A percentile compares a stretch with the other conserved stretches of the same genome.
Conservation (phyloP, 1,139 yeast genomes). For the Lodderomyces jiufengensis region DNA sequence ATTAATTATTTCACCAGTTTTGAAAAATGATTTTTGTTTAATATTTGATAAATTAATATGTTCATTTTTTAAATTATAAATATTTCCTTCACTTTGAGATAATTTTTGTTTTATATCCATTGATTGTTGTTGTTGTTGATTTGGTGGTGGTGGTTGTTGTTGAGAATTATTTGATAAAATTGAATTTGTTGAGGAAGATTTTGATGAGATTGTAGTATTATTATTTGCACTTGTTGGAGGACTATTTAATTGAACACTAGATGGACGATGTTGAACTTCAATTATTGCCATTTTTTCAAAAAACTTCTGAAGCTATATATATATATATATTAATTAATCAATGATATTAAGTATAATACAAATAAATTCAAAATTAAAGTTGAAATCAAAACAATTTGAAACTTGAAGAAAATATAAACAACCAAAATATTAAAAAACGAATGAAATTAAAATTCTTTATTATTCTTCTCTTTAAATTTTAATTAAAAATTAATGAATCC, state of each 20-base stretch:
- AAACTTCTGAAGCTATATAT: too few relatives aligned
- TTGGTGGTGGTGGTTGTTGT: background rate
- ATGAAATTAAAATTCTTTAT: too few relatives aligned
- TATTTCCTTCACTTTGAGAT: background rate
- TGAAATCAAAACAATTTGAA: too few relatives aligned
- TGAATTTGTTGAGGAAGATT: background rate
- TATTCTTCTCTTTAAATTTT: too few relatives aligned
- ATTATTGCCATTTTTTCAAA: conserved; percentile 13
- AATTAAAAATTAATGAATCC: too few relatives aligned
- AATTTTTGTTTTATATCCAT: background rate
- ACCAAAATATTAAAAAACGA: too few relatives aligned
- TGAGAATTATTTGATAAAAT: background rate
- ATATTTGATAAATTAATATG: too few relatives aligned
- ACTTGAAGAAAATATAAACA: too few relatives aligned
- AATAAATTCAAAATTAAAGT: too few relatives aligned
- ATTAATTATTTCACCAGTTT: conserved; percentile 3
- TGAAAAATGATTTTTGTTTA: conserved; percentile 3
- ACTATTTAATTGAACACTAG: conserved; percentile 6
- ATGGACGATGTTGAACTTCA: conserved; percentile 18
- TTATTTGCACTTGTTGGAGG: conserved; percentile 3
- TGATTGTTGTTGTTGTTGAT: background rate
- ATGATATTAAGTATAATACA: background rate
- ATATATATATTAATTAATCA: too few relatives aligned
- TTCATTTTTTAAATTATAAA: too few relatives aligned
- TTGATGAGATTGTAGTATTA: background rate